phyloP scores from a whole-genome alignment of 768 basidiomycete species.

The Postia placenta region DNA sequence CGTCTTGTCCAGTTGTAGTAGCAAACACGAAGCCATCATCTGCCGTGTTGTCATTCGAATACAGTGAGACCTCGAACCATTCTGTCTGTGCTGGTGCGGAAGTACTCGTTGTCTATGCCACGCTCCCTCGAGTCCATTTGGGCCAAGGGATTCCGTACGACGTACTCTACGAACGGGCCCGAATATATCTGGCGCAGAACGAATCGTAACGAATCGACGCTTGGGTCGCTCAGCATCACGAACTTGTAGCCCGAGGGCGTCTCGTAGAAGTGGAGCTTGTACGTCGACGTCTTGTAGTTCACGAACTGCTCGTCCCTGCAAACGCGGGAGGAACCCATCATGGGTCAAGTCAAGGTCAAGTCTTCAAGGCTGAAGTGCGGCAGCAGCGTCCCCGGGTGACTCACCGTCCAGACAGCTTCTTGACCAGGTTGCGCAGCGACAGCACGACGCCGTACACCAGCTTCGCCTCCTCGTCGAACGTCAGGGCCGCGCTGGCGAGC shows the following conservation, averaged over 20 bases:
- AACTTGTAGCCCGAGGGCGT: conserved; percentile 93
- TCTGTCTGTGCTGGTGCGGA: conserved; percentile 74
- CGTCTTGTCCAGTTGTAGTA: neutral
- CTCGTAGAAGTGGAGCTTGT: conserved; percentile 92
- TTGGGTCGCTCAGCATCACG: conserved; percentile 87
- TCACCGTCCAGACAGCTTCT: conserved; percentile 85
- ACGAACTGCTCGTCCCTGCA: conserved; percentile 86
- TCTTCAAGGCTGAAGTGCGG: neutral
- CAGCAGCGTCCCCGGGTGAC: conserved; percentile 12
- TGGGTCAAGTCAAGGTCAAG: neutral
- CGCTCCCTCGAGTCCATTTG: conserved; percentile 75
- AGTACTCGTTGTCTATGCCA: conserved; percentile 92
- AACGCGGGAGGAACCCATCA: too few relatives aligned
- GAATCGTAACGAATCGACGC: conserved; percentile 74
- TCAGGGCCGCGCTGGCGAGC: conserved; percentile 49
- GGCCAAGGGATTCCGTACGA: conserved; percentile 87
- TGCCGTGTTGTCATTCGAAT: conserved; percentile 25
- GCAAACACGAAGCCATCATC: neutral
- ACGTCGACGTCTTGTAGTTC: conserved; percentile 84
- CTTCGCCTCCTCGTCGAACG: conserved; percentile 97
- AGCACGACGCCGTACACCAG: conserved; percentile 94
- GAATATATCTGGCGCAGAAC: conserved; percentile 84
- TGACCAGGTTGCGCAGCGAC: conserved; percentile 90
- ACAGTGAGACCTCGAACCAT: conserved; percentile 55
- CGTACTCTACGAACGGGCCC: conserved; percentile 92